Evolutionary conservation across 164 flowering plant species (phyloP).

Genomic region (Chimonanthus praecox): DNA sequence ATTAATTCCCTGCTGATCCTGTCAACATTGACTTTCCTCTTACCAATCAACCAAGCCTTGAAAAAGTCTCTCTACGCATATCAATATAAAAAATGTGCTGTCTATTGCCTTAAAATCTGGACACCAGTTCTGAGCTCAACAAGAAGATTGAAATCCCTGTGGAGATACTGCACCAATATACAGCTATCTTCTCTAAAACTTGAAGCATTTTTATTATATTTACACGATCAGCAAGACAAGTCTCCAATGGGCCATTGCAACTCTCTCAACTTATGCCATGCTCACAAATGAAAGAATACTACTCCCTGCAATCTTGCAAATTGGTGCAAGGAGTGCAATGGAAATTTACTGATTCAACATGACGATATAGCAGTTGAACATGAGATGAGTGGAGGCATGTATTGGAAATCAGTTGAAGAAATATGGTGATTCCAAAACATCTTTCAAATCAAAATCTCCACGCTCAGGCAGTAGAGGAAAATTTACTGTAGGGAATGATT

Average conservation of each 20-base stretch:
- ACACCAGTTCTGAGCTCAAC: neutral
- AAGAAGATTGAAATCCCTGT: neutral
- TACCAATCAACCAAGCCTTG: neutral
- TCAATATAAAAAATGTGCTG: neutral
- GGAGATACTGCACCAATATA: neutral
- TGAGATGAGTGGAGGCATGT: neutral
- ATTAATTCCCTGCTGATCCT: neutral
- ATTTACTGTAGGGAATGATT: constrained; percentile 38
- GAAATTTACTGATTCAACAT: neutral
- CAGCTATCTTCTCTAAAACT: neutral
- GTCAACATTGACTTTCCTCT: neutral
- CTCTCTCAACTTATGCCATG: neutral
- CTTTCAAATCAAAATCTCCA: constrained; percentile 56
- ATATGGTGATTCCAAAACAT: constrained; percentile 48
- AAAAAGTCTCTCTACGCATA: neutral
- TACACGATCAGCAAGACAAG: neutral
- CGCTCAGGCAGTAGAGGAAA: constrained; percentile 65
- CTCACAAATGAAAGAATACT: constrained; percentile 10
- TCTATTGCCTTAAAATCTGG: neutral
- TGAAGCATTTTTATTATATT: constrained; percentile 2
- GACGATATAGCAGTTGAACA: neutral
- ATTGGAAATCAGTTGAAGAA: constrained; percentile 28
- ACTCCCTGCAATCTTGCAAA: constrained; percentile 1
- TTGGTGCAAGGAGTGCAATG: neutral
- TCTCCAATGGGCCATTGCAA: neutral